Evolutionary conservation across 2,329 filamentous ascomycete genomes (phyloP).

Genomic region (Metarhizium rileyi): DNA sequence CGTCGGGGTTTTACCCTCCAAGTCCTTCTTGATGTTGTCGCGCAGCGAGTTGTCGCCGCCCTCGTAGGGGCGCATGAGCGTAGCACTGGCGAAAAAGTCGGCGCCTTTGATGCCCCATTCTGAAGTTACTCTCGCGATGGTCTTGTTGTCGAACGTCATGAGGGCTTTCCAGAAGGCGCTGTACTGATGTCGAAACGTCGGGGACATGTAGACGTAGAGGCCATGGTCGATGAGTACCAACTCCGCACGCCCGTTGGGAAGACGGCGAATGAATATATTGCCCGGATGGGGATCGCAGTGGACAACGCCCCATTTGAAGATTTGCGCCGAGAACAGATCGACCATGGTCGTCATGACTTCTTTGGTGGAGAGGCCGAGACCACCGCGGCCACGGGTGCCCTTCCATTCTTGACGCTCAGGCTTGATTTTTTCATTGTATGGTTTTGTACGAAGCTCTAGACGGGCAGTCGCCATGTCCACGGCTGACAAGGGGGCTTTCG

Average conservation of each 20-base stretch:
- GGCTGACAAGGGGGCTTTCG: conserved; percentile 50
- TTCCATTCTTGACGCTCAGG: conserved; percentile 73
- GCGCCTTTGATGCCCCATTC: conserved; percentile 83
- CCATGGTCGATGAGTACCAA: conserved; percentile 96
- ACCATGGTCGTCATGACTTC: conserved; percentile 96
- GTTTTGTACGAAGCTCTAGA: conserved; percentile 38
- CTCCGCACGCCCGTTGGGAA: conserved; percentile 73
- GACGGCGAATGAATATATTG: conserved; percentile 89
- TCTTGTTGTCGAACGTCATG: conserved; percentile 84
- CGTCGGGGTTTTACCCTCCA: conserved; percentile 45
- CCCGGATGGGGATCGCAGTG: conserved; percentile 97
- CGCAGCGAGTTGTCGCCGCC: conserved; percentile 65
- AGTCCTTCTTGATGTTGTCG: conserved; percentile 55
- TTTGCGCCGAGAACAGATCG: conserved; percentile 92
- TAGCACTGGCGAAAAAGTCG: conserved; percentile 86
- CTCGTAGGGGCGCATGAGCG: conserved; percentile 80
- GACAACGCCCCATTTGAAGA: conserved; percentile 92
- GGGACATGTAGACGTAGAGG: conserved; percentile 84
- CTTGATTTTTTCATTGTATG: conserved; percentile 56
- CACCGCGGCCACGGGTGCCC: conserved; percentile 62
- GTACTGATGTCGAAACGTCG: conserved; percentile 77
- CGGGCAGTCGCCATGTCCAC: conserved; percentile 38
- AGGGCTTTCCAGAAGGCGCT: conserved; percentile 87
- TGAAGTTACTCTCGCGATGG: conserved; percentile 60
- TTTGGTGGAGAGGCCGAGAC: conserved; percentile 71